These are phyloP conservation scores for Juncus inflexus DNA, from an alignment of 176 grass and related monocot species.

Conservation along the genomic window DNA sequence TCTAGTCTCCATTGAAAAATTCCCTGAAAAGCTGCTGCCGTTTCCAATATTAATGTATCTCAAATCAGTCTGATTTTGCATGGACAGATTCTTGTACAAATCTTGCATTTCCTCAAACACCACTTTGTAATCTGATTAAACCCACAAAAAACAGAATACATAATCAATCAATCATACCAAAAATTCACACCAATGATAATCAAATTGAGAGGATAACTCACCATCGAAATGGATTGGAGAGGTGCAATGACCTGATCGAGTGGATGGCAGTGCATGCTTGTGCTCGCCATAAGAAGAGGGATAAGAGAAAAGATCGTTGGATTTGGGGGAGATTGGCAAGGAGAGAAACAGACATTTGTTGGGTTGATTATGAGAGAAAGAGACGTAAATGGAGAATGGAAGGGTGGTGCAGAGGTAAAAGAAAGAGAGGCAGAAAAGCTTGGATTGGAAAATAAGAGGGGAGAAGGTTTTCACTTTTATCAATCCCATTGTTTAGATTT, in stretches of 20 bases:
- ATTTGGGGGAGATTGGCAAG: not conserved
- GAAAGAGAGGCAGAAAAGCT: conserved; percentile 80
- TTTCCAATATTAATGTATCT: conserved; percentile 36
- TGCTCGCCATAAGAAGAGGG: conserved; percentile 62
- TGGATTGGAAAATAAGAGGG: conserved; percentile 60
- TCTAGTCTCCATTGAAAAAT: conserved; percentile 46
- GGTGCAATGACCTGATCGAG: conserved; percentile 45
- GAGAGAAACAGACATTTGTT: conserved; percentile 33
- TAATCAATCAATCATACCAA: not conserved
- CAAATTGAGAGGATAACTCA: conserved; percentile 6
- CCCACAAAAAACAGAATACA: not conserved
- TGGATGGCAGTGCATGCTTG: conserved; percentile 57
- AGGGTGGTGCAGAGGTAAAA: conserved; percentile 94
- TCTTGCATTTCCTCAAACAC: conserved; percentile 54
- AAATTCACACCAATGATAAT: not conserved
- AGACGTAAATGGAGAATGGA: conserved; percentile 82
- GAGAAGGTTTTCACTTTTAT: conserved; percentile 33
- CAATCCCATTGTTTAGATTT: conserved; percentile 38
- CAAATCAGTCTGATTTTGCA: conserved; percentile 13
- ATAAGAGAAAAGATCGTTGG: conserved; percentile 45
- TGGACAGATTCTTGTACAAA: conserved; percentile 38
- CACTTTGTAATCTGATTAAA: conserved; percentile 45
- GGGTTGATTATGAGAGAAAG: conserved; percentile 47
- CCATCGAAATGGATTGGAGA: conserved; percentile 63
- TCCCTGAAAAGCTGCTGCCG: conserved; percentile 50